Evolutionary conservation across 2,329 filamentous ascomycete species (phyloP), one percentile per base, ranked within the genome.

Genomic region (Penicillium sp.): DNA sequence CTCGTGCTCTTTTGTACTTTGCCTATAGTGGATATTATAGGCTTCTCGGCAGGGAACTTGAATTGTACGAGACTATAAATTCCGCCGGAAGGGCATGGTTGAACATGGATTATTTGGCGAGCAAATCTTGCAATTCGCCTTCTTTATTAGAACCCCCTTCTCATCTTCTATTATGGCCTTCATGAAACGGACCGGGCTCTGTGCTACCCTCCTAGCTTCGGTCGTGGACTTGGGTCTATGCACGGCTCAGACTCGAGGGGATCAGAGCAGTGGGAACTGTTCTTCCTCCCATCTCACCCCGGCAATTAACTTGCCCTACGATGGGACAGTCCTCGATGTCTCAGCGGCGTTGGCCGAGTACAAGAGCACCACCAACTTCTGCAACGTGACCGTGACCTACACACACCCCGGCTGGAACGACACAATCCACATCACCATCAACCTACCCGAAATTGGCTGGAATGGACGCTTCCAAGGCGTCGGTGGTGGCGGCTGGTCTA

Each of bases 321-420:
- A 38, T n/a, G 35, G 12, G 7, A n/a, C 5, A 1, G 16, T 38
- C 11, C 35, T 38, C 35, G 35, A 38, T 38, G 35, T 38, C 35
- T 38, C 35, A n/a, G 35, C 35, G 14, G 12, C 35, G 12, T 14
- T 38, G 12, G 35, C 35, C 35, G 6, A 38, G 35, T 38, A 16
- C 35, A 38, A 38, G 12, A 38, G 14, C 35, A 38, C 35, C 12
- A 38, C 16, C 12, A 47, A 55, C 23, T 71, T 73, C 58, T 75
- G 73, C 65, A 72, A 74, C 51, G 63, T 75, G 35, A 74, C 69
- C 2, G 65, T 74, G 3, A 64, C 64, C 7, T 73, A 73, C 57
- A 73, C 68, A 0, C 73, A 75, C 57, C 68, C 68, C 0, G 71
- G 71, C 3, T 62, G 66, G 56, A 58, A 70, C 38, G 73, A 75